Evolutionary conservation across 371 early-diverging fungal species (phyloP), one percentile per base, ranked within the genome.

Genomic region (Apophysomyces ossiformis): DNA sequence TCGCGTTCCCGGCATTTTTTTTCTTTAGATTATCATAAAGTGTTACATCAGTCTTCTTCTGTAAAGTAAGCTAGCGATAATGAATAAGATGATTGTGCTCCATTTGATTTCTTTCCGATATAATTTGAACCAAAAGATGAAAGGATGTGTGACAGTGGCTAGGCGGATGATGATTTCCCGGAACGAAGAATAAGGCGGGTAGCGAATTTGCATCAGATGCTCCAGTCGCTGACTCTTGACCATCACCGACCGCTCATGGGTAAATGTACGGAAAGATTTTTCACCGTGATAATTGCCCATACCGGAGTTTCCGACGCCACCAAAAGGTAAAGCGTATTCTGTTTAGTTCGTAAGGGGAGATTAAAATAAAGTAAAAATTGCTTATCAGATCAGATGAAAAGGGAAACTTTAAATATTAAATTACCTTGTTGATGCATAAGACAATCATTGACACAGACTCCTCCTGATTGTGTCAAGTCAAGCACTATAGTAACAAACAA

Each of bases 251-350:
- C 92, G 77, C 60, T 86, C 83, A 63, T 94, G 93, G 7, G 90
- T 85, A 75, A 96, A 95, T 0, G 85, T 76, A 9, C 89, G 75
- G 66, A 95, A 93, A 4, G 94, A 91, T 64, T 76, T 73, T 56
- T 82, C 79, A 39, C 97, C 97, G 63, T 93, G 94, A 76, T 96
- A 97, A 12, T 70, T 71, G 56, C 99, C 99, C 75, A 92, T 86
- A 16, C 99, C 99, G 12, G 94, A 93, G 5, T 75, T 67, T 4
- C 98, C 98, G 8, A 90, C 86, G n/a, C 98, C 99, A 65, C 97
- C 97, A 76, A 97, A 97, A 37, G 97, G 98, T n/a, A 93, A 66
- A 37, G 71, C 63, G 39, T 82, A 74, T 64, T 88, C 90, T 79
- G 26, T 26, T 26, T 12, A 44, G 15, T 32, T 7, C 15, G 32